Base-by-base conservation (phyloP, 768 basidiomycete species). In the Agrocybe praecox region DNA sequence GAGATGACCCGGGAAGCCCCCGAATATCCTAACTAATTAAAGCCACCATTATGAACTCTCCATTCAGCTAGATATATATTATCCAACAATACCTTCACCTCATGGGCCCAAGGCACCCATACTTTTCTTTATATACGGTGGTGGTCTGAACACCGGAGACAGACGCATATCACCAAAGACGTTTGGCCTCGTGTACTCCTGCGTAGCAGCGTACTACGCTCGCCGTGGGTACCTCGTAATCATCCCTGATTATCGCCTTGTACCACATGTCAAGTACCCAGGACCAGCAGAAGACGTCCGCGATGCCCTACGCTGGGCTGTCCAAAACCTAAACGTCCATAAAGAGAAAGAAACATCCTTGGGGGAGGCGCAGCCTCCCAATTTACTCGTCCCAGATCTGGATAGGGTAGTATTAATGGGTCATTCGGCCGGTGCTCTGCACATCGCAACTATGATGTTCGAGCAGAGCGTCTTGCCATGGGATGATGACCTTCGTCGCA, bases 211-310 rank as follows among this genome's bases (percentile, higher is more conserved):
- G 2, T 89, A 81, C 74, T 90, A 83, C 68, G 83, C 87, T 0
- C 73, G 74, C 9, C 75, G 69, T 15, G 87, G 87, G 0, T 80
- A 86, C 69, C 58, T 88, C 60, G 82, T 81, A n/a, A 71, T 88
- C 61, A 83, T 90, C 59, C 79, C 88, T 0, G 86, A 90, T 70
- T 89, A 90, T 61, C 82, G 86, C 0, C 79, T 90, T 40, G 80
- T 80, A 4, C 87, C 87, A 6, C 64, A 79, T 26, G 79, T 78
- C 54, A 73, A 67, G n/a, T 88, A 80, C 66, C 88, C 88, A 0
- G 74, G 72, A 0, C 75, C 80, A 0, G 78, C 77, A 0, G 76
- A 84, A 59, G 87, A 89, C 62, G 65, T 88, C 7, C 80, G 80
- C 12, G 85, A 87, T 12, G 86, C 87, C 11, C 63, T 87, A 7